These are phyloP conservation scores for Scleromitrula shiraiana DNA, from an alignment of 2,329 filamentous ascomycete genomes.

Conservation along the genomic window DNA sequence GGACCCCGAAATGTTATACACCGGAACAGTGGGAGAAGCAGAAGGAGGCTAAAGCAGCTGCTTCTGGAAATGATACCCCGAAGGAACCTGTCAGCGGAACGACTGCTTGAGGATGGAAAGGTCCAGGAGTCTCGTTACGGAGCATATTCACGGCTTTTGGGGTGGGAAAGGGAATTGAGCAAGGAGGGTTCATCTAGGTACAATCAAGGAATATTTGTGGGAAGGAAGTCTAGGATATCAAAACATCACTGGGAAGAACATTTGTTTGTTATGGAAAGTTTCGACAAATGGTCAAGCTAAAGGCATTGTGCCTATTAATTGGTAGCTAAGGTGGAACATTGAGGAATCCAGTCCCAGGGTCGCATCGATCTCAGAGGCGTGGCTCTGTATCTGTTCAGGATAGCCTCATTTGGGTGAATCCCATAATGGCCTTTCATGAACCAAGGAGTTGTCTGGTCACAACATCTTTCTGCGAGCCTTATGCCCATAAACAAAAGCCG, in stretches of 20 bases:
- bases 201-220: neutral
- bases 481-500: no score
- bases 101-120: constrained; percentile 19
- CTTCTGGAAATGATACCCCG: constrained; percentile 27
- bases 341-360: no score
- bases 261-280: neutral
- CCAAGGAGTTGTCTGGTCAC: no score
- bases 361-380: no score
- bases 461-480: no score
- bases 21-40: constrained; percentile 66
- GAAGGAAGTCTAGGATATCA: neutral
- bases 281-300: neutral
- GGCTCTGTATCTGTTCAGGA: no score
- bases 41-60: constrained; percentile 31
- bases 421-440: no score
- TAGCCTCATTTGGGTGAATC: no score
- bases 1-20: constrained; percentile 69
- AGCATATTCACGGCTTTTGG: constrained; percentile 1
- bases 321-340: neutral
- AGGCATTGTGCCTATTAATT: neutral
- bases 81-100: constrained; percentile 28
- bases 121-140: neutral
- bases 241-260: neutral
- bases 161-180: neutral
- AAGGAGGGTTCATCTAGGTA: neutral